Evolutionary conservation across 352 stramenopile genomes (phyloP), one percentile per base, ranked within the genome.

Genomic region (Pythium plurisporium): DNA sequence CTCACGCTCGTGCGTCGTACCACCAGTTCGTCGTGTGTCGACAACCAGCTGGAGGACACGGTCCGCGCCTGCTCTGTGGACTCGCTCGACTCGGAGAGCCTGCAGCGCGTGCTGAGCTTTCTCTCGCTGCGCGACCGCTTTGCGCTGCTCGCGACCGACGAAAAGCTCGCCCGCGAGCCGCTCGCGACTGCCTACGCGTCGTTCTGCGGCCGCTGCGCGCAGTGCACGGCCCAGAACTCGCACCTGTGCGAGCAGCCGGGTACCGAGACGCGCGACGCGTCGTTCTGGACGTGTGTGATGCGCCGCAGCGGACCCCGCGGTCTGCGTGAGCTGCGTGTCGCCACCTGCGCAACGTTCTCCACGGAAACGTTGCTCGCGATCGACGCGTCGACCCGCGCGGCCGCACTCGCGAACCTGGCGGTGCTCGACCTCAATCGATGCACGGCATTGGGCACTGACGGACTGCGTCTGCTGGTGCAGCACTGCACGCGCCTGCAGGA

Each of bases 341-440:
- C 81, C 14, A 65, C 66, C 31, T 88, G 77, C 30, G 59, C 74
- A 20, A 59, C 58, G 0, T 80, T 94, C 22, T 70, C 79, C 20
- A 56, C 61, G 3, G 43, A 46, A 0, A 58, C 86, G 49, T 63
- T 92, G 3, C 55, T 59, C 17, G 3, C 25, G 5, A 20, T 72
- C 11, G 65, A 60, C 15, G 19, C 59, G 17, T 19, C 48, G 6
- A 60, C 58, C 22, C 70, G 63, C 4, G 49, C 58, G 19, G 36
- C 40, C 0, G 75, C 76, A 17, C 41, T 89, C n/a, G 33, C 42
- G 19, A 46, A 64, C 33, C 72, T 91, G 2, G 64, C 72, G 25
- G 73, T 87, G 8, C 50, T 91, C 25, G 77, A 88, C 10, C 70
- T 91, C 22, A 84, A 82, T 47, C 68, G 74, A n/a, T 87, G 77